Evolutionary conservation across 495 filamentous ascomycete genomes (phyloP), one percentile per base, ranked within the genome.

Genomic region (Hypomontagnella monticulosa): DNA sequence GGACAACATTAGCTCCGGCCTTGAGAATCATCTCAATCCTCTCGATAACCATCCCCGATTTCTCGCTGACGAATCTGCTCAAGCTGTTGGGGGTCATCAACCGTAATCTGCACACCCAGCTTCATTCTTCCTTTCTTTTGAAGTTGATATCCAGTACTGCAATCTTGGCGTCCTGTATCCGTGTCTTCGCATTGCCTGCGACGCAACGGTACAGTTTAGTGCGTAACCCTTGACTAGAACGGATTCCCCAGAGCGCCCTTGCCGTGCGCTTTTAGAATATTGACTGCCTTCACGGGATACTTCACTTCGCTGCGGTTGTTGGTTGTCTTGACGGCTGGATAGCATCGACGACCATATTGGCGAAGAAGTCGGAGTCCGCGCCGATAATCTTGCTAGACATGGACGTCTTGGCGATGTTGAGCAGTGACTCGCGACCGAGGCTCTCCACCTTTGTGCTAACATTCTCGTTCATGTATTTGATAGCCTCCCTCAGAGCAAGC

Each of bases 331-430:
- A 99, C 96, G 42, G 93, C 88, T 92, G 88, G 86, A 99, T 97
- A 57, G 93, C 95, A 78, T 98, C 93, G 52, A 98, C 96, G 18
- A 91, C 91, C 88, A 99, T 91, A 79, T 93, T 95, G 37, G 95
- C 88, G 71, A 98, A 99, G 84, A 99, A 99, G 47, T 96, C 93
- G 15, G 92, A 91, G 75, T 99, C 96, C 44, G 91, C 81, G 42
- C 95, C 96, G 73, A 99, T 98, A 75, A 99, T 92, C 80, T 99
- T 99, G 82, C 90, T 94, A 40, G 93, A 97, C 94, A 99, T 99
- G 59, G 95, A 98, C 5, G 95, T 99, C 81, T 93, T 97, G 37
- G 95, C 95, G 75, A 99, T 97, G 80, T 88, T 98, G 70, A 98
- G 75, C 54, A 99, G 84, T 58, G 90, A 92, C 64, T 98, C 95